phyloP scores from a whole-genome alignment of 441 rosid genomes.

The Isatis lusitanica region DNA sequence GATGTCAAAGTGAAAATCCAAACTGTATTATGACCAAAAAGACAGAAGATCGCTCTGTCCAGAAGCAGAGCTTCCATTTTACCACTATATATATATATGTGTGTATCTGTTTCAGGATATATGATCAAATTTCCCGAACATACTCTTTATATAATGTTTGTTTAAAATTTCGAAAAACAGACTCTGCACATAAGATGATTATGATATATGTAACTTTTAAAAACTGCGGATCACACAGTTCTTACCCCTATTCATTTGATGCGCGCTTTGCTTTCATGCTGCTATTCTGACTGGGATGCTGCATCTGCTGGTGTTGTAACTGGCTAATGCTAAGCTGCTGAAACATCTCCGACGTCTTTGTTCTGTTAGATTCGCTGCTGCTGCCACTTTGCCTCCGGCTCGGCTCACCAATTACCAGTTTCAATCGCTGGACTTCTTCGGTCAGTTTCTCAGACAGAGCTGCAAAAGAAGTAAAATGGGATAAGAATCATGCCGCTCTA shows the following conservation, averaged over 20 bases:
- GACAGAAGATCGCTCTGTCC: constrained; percentile 2
- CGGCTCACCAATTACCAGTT: constrained; percentile 57
- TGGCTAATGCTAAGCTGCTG: constrained; percentile 48
- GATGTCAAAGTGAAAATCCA: background rate
- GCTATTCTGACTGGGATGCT: constrained; percentile 46
- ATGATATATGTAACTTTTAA: constrained; percentile 4
- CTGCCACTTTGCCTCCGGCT: constrained; percentile 33
- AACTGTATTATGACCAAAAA: constrained; percentile 4
- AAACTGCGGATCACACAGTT: background rate
- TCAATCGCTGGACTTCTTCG: constrained; percentile 81
- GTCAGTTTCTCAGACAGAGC: constrained; percentile 87
- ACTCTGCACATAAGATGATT: constrained; percentile 29
- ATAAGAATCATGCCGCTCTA: background rate
- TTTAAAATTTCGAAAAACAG: background rate
- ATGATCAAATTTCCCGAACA: background rate
- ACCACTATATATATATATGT: background rate
- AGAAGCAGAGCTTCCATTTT: constrained; percentile 7
- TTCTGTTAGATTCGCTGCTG: constrained; percentile 46
- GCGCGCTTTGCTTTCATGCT: constrained; percentile 47
- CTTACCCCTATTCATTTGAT: constrained; percentile 45
- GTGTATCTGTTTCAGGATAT: constrained; percentile 17
- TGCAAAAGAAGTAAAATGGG: constrained; percentile 31
- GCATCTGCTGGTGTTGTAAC: constrained; percentile 36
- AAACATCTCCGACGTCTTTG: constrained; percentile 63
- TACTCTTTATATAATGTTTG: constrained; percentile 13